phyloP scores from a whole-genome alignment of 192 early-diverging fungal genomes.

The Coemansia umbellata region DNA sequence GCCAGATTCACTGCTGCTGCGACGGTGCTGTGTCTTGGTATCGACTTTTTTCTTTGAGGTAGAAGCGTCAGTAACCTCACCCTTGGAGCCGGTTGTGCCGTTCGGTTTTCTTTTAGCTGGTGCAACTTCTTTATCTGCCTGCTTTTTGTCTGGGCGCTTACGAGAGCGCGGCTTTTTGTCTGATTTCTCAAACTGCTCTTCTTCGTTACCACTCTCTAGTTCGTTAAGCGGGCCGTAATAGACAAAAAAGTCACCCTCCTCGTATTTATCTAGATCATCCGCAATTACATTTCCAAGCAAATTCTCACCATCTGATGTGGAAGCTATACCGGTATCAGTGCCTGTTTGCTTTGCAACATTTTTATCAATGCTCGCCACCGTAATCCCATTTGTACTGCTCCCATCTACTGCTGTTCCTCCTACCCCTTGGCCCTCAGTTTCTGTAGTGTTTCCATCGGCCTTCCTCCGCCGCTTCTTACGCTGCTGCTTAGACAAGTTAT shows the following conservation, averaged over 20 bases:
- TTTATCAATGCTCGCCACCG: not conserved
- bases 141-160: constrained; percentile 34
- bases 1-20: constrained; percentile 15
- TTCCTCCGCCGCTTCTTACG: constrained; percentile 46
- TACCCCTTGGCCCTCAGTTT: constrained; percentile 23
- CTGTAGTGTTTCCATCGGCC: constrained; percentile 37
- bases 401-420: not conserved
- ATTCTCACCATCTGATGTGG: not conserved
- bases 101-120: constrained; percentile 19
- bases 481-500: constrained; percentile 28
- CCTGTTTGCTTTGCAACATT: not conserved
- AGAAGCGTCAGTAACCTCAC: constrained; percentile 1
- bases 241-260: constrained; percentile 51
- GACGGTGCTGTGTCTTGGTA: constrained; percentile 16
- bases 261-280: constrained; percentile 39
- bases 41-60: constrained; percentile 21
- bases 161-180: constrained; percentile 24
- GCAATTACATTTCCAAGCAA: not conserved
- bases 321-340: too few species aligned
- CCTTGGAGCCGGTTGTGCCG: constrained; percentile 16
- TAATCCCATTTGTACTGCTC: not conserved
- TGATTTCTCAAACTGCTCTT: constrained; percentile 21
- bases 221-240: constrained; percentile 51
- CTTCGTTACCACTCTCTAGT: constrained; percentile 8
- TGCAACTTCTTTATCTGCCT: constrained; percentile 18